Evolutionary conservation across 2,329 filamentous ascomycete species (phyloP).

Genomic region (Paracamarosporium sp.): DNA sequence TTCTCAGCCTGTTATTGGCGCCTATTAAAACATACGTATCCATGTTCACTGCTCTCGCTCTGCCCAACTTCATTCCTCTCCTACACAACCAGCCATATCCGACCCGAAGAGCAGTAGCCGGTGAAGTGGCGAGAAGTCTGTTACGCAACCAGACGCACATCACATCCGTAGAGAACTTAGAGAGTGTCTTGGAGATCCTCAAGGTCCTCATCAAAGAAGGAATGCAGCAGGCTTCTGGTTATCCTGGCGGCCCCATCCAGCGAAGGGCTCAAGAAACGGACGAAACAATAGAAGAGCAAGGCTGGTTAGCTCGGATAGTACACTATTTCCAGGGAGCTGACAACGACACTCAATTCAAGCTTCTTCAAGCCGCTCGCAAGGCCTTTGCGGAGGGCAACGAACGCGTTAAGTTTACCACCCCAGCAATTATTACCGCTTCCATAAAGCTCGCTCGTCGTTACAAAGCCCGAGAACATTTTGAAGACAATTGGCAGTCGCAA

Average conservation of each 20-base stretch:
- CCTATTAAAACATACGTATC: slow-evolving; percentile 90
- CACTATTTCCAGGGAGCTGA: slow-evolving; percentile 83
- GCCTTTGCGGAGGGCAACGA: slow-evolving; percentile 92
- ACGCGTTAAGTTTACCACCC: slow-evolving; percentile 93
- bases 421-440: slow-evolving; percentile 86
- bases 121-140: slow-evolving; percentile 83
- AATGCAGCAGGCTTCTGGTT: slow-evolving; percentile 78
- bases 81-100: slow-evolving; percentile 92
- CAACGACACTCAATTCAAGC: slow-evolving; percentile 93
- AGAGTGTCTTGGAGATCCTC: slow-evolving; percentile 86
- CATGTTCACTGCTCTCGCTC: slow-evolving; percentile 91
- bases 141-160: slow-evolving; percentile 83
- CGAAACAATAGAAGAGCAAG: slow-evolving; percentile 97
- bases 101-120: slow-evolving; percentile 87
- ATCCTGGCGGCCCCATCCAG: slow-evolving; percentile 77
- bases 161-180: slow-evolving; percentile 77
- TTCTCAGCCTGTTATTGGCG: slow-evolving; percentile 87
- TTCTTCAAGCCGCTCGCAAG: slow-evolving; percentile 86
- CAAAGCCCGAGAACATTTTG: slow-evolving; percentile 88
- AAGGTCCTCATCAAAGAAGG: slow-evolving; percentile 95
- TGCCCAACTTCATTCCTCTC: slow-evolving; percentile 90
- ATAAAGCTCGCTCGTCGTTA: slow-evolving; percentile 88
- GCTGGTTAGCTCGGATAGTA: slow-evolving; percentile 91
- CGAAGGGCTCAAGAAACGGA: slow-evolving; percentile 85
- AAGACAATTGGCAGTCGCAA: slow-evolving; percentile 75